A percentile compares a stretch with the other conserved stretches of the same genome.
Evolutionary conservation across 495 filamentous ascomycete species (phyloP).

Genomic region (Talaromyces ruber): DNA sequence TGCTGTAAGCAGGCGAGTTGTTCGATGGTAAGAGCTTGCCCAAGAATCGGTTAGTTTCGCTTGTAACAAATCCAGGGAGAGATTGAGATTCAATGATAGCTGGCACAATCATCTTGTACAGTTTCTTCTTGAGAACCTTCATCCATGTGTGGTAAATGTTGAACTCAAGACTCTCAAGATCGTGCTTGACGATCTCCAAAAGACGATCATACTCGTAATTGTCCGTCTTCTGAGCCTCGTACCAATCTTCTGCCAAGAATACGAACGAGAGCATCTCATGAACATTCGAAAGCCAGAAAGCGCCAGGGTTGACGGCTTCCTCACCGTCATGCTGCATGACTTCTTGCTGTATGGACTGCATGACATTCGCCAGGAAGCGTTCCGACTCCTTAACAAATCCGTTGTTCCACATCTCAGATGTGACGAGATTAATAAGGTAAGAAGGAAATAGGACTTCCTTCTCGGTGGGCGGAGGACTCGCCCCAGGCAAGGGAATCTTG

Average conservation of each 20-base stretch:
- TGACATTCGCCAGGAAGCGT: conserved; percentile 96
- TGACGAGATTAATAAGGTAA: conserved; percentile 98
- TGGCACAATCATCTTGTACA: conserved; percentile 98
- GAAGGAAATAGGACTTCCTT: conserved; percentile 98
- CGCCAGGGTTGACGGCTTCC: conserved; percentile 92
- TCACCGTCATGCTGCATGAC: conserved; percentile 98
- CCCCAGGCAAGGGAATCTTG: conserved; percentile 81
- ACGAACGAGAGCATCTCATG: conserved; percentile 99
- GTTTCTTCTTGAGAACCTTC: conserved; percentile 98
- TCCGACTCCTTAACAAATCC: conserved; percentile 99
- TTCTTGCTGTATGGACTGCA: conserved; percentile 98
- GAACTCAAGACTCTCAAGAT: conserved; percentile 96
- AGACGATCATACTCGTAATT: conserved; percentile 98
- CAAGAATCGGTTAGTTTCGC: conserved; percentile 94
- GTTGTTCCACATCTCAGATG: conserved; percentile 99
- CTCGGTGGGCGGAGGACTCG: conserved; percentile 80
- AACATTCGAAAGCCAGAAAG: conserved; percentile 99
- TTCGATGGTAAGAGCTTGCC: conserved; percentile 89
- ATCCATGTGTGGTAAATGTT: conserved; percentile 99
- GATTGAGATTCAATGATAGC: conserved; percentile 99
- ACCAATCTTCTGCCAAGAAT: conserved; percentile 99
- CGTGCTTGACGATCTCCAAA: conserved; percentile 97
- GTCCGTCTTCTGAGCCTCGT: conserved; percentile 97
- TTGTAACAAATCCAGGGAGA: conserved; percentile 95
- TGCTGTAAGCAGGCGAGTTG: conserved; percentile 87